Base-by-base conservation (phyloP, 345 rosid species). In the Camelina neglecta region DNA sequence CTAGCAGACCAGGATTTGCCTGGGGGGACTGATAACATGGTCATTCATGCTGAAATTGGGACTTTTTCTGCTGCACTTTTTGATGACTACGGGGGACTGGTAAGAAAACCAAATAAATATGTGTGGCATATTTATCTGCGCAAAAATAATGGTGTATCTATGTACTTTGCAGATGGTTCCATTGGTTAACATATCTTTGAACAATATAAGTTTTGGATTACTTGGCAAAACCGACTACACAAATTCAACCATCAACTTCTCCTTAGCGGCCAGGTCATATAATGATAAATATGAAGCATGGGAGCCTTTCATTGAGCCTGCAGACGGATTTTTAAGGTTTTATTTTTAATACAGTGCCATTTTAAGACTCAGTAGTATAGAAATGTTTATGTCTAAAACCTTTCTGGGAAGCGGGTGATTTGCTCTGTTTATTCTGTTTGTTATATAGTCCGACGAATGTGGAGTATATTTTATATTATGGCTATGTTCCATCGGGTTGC, bases 11-110 rank as follows among this genome's bases (percentile, higher is more conserved):
- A 71, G 35, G 83, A 72, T 81, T 45, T 76, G 35, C 90, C 82
- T 39, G 85, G 84, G 72, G 85, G 91, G 73, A 84, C 86, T 67
- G 99, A 88, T 81, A 88, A 84, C 85, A 86, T 81, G 57, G 87
- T 88, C 69, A 80, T 95, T 73, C 86, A 87, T 72, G 99, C 86
- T 7, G 87, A 89, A 74, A 82, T 95, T 39, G 72, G 86, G 79
- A 90, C 97, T 6, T 89, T 95, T 62, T 95, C 99, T 70, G 91
- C 86, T 20, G 91, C 97, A 15, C 87, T 95, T 77, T 92, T 90
- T 84, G 99, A 95, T 79, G 99, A 95, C 80, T 95, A 87, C 69
- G 91, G 97, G 80, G 99, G 99, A 72, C 81, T 95, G 99, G 99
- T 95, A 68, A 83, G 93, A 75, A 71, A 67, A 44, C n/a, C 13